A percentile compares a stretch with the other conserved stretches of the same genome.
Evolutionary conservation across 305 asterid genomes (phyloP).

Genomic region (Ilex paraguariensis): DNA sequence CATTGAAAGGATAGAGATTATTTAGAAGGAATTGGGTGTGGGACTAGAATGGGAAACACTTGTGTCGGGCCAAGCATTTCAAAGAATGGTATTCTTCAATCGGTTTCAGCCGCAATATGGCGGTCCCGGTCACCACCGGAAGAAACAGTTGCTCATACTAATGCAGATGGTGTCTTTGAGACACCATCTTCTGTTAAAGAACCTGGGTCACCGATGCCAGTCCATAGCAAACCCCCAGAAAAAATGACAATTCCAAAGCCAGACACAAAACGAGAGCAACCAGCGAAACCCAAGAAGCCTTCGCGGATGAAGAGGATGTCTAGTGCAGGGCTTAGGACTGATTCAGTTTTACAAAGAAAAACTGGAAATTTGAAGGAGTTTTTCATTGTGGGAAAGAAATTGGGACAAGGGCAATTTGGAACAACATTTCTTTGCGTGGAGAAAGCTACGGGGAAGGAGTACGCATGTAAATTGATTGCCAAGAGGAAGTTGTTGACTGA

Average conservation of each 20-base stretch:
- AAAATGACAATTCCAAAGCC: constrained; percentile 44
- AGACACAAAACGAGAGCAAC: constrained; percentile 28
- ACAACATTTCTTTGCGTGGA: constrained; percentile 58
- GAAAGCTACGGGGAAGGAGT: constrained; percentile 45
- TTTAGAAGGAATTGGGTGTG: too few relatives aligned
- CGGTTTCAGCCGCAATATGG: constrained; percentile 71
- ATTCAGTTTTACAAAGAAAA: constrained; percentile 54
- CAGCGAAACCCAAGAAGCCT: constrained; percentile 32
- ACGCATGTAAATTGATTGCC: constrained; percentile 72
- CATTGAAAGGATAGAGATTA: too few relatives aligned
- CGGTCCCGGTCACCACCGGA: constrained; percentile 39
- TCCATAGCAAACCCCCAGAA: constrained; percentile 59
- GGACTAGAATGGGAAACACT: constrained; percentile 49
- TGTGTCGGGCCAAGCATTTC: constrained; percentile 57
- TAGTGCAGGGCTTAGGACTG: constrained; percentile 69
- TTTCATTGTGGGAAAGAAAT: constrained; percentile 54
- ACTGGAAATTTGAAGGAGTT: constrained; percentile 63
- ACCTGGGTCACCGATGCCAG: constrained; percentile 29
- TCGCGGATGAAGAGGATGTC: constrained; percentile 44
- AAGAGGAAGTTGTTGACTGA: constrained; percentile 67
- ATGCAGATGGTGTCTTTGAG: constrained; percentile 30
- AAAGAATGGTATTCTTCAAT: constrained; percentile 47
- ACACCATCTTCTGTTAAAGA: constrained; percentile 23
- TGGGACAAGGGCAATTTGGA: constrained; percentile 83
- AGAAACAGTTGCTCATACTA: constrained; percentile 20